These are phyloP conservation scores for Acanthochlamys bracteata DNA, from an alignment of 106 monocot species.

Conservation along the genomic window DNA sequence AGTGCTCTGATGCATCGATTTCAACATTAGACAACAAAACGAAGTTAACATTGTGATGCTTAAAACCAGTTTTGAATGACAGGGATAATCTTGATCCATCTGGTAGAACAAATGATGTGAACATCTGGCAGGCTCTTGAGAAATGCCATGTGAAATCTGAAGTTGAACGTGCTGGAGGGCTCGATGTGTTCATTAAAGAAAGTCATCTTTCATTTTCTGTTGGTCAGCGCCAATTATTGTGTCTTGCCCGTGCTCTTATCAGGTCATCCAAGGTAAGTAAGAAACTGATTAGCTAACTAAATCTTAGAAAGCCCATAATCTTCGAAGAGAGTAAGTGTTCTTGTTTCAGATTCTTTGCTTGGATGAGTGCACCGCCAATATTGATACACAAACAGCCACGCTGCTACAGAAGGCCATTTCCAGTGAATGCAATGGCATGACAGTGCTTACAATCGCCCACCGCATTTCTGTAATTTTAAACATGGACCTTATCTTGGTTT, in stretches of 20 bases:
- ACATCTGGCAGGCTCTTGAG: slow-evolving; percentile 78
- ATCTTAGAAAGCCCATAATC: not conserved
- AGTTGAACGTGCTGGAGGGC: slow-evolving; percentile 73
- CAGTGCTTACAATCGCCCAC: slow-evolving; percentile 93
- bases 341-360: slow-evolving; percentile 79
- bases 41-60: no score
- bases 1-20: no score
- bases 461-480: slow-evolving; percentile 71
- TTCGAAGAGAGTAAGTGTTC: not conserved
- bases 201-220: slow-evolving; percentile 67
- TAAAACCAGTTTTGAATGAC: no score
- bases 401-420: slow-evolving; percentile 70
- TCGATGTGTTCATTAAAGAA: slow-evolving; percentile 70
- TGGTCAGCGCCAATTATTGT: slow-evolving; percentile 85
- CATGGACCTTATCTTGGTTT: slow-evolving; percentile 74
- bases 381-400: slow-evolving; percentile 62
- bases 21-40: no score
- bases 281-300: not conserved
- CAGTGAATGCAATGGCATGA: slow-evolving; percentile 66
- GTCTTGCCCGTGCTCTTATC: slow-evolving; percentile 82
- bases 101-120: slow-evolving; percentile 39
- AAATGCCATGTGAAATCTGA: slow-evolving; percentile 67
- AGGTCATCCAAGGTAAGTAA: slow-evolving; percentile 79
- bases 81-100: slow-evolving; percentile 95
- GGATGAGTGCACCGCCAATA: slow-evolving; percentile 93